Evolutionary conservation across 2,329 filamentous ascomycete species (phyloP).

Genomic region (Colletotrichum noveboracense): DNA sequence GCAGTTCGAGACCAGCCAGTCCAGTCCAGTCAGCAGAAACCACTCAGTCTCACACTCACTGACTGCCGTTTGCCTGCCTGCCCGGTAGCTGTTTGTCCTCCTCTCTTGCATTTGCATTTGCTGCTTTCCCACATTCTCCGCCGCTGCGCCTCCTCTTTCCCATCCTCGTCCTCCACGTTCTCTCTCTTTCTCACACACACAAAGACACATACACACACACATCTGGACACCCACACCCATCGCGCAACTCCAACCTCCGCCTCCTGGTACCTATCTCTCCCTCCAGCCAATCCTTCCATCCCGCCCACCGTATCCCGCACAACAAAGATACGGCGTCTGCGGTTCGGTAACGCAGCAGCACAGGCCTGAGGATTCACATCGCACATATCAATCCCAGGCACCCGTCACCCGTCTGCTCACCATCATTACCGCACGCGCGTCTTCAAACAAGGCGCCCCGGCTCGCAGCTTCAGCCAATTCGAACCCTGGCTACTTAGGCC

Average conservation of each 20-base stretch:
- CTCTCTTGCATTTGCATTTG: not conserved
- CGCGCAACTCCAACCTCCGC: not conserved
- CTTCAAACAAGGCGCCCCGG: constrained; percentile 9
- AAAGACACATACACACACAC: not conserved
- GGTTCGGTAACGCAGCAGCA: not conserved
- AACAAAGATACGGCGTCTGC: not conserved
- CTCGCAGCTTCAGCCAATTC: not conserved
- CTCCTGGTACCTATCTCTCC: not conserved
- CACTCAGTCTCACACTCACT: not conserved
- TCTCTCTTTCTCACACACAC: not conserved
- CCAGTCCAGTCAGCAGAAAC: not conserved
- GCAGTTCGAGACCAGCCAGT: not conserved
- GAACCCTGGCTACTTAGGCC: not conserved
- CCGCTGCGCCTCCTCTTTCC: not conserved
- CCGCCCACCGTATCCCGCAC: not conserved
- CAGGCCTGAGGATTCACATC: not conserved
- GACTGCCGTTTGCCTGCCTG: not conserved
- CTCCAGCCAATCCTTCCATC: not conserved
- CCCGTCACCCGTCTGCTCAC: not conserved
- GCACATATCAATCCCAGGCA: constrained; percentile 2
- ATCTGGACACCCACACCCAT: not conserved
- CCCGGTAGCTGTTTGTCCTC: not conserved
- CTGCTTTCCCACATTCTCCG: not conserved
- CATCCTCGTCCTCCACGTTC: not conserved
- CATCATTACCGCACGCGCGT: not conserved